Percentiles rank a stretch among this genome's conserved stretches.
These are phyloP conservation scores for Chaetothyriales sp. DNA, from an alignment of 2,329 filamentous ascomycete species.

Conservation along the genomic window DNA sequence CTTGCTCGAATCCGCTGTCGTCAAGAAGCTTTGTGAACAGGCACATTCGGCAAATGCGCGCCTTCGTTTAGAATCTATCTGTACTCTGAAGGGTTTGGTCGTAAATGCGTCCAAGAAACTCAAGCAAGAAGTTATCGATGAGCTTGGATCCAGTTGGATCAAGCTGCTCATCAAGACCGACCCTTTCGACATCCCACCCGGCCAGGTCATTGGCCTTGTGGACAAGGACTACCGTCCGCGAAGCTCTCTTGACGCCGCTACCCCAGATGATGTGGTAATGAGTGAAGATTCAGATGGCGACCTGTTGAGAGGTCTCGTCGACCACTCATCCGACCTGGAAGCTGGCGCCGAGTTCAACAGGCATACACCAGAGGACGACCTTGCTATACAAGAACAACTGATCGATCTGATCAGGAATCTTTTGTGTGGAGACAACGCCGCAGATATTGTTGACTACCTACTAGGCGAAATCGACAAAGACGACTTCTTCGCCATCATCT, in stretches of 20 bases:
- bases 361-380: conserved; percentile 59
- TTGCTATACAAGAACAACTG: conserved; percentile 78
- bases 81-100: conserved; percentile 86
- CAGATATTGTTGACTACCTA: conserved; percentile 69
- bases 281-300: conserved; percentile 18
- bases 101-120: conserved; percentile 53
- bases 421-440: conserved; percentile 49
- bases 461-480: conserved; percentile 62
- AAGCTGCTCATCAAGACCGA: conserved; percentile 58
- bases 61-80: conserved; percentile 70
- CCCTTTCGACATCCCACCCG: conserved; percentile 18
- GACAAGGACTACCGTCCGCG: conserved; percentile 14
- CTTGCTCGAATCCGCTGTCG: conserved; percentile 57
- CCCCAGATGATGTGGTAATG: conserved; percentile 15
- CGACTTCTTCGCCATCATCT: conserved; percentile 64
- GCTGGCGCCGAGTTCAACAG: conserved; percentile 52
- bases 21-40: conserved; percentile 66
- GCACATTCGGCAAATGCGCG: conserved; percentile 67
- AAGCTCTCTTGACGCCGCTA: neutral
- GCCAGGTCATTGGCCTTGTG: conserved; percentile 16
- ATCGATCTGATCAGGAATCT: conserved; percentile 83
- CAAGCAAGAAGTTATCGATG: conserved; percentile 63
- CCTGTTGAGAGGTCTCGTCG: neutral
- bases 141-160: conserved; percentile 65
- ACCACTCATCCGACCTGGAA: conserved; percentile 31